phyloP scores from a whole-genome alignment of 2,329 filamentous ascomycete species.

The Fusarium penzigii region DNA sequence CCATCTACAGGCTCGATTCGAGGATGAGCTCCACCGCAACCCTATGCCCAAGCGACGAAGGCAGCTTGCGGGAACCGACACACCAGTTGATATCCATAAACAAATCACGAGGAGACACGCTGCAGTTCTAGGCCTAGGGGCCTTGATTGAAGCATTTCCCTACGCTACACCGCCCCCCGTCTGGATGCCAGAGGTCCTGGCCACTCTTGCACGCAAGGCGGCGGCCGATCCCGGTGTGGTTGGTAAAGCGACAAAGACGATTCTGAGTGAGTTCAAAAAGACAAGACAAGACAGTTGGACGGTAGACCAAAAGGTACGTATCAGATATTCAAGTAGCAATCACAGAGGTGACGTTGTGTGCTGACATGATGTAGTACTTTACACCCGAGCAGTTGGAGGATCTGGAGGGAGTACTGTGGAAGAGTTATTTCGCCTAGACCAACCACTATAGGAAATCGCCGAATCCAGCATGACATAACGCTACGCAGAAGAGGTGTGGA shows the following conservation, averaged over 20 bases:
- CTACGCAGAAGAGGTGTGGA: background rate
- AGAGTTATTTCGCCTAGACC: conserved; percentile 91
- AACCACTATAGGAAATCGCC: background rate
- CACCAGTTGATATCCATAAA: conserved; percentile 69
- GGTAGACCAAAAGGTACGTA: conserved; percentile 90
- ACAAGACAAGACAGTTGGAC: conserved; percentile 98
- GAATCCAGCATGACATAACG: conserved; percentile 14
- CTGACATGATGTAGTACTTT: conserved; percentile 63
- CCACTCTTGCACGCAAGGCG: conserved; percentile 79
- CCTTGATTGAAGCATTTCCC: conserved; percentile 92
- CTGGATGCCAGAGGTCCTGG: conserved; percentile 94
- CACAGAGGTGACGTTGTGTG: background rate
- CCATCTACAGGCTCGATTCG: conserved; percentile 77
- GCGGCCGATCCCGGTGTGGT: conserved; percentile 89
- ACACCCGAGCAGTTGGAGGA: conserved; percentile 92
- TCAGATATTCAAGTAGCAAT: background rate
- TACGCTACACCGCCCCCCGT: conserved; percentile 88
- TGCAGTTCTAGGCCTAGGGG: conserved; percentile 86
- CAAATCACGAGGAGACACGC: conserved; percentile 84
- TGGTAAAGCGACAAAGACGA: conserved; percentile 91
- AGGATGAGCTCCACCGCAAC: conserved; percentile 74
- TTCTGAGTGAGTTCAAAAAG: conserved; percentile 98
- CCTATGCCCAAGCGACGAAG: conserved; percentile 77
- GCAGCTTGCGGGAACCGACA: conserved; percentile 65
- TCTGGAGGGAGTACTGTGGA: conserved; percentile 95